A percentile compares a stretch with the other conserved stretches of the same genome.
phyloP scores from a whole-genome alignment of 148 eudicot species.

The Pharnaceum exiguum region DNA sequence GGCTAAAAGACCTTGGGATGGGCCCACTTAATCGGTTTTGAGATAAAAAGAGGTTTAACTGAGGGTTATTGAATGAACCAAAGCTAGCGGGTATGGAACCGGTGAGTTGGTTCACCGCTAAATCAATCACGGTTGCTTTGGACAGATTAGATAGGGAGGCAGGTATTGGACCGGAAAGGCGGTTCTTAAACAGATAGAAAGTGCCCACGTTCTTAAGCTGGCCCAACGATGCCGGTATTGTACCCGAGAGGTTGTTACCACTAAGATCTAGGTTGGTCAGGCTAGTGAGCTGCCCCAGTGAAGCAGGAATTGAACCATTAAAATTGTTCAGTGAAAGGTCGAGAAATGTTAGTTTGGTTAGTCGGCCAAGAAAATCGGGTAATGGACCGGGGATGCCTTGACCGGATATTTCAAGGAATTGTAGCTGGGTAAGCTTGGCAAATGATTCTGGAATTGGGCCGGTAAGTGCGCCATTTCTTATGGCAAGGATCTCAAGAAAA shows the following conservation, averaged over 20 bases:
- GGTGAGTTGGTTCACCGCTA: conserved; percentile 29
- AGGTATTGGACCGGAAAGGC: conserved; percentile 32
- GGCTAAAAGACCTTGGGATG: conserved; percentile 26
- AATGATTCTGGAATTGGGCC: conserved; percentile 33
- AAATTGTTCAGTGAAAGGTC: conserved; percentile 22
- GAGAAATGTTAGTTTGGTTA: conserved; percentile 18
- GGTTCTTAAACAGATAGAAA: conserved; percentile 18
- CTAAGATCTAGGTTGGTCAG: conserved; percentile 17
- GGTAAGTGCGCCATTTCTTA: conserved; percentile 26
- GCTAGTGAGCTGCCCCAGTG: conserved; percentile 19
- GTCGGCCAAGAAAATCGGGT: conserved; percentile 29
- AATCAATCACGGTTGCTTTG: conserved; percentile 14
- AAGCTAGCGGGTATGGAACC: conserved; percentile 31
- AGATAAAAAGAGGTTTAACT: not conserved
- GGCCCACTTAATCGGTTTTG: conserved; percentile 18
- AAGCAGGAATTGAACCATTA: conserved; percentile 30
- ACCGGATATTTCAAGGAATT: conserved; percentile 14
- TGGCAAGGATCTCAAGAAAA: conserved; percentile 16
- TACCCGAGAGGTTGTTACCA: conserved; percentile 18
- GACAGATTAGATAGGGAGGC: conserved; percentile 2
- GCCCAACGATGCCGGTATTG: conserved; percentile 26
- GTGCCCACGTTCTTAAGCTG: not conserved
- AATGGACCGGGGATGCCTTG: conserved; percentile 30
- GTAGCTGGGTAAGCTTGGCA: conserved; percentile 29
- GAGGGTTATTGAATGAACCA: conserved; percentile 13